phyloP scores from a whole-genome alignment of 345 rosid species.

The Luvunga scandens region DNA sequence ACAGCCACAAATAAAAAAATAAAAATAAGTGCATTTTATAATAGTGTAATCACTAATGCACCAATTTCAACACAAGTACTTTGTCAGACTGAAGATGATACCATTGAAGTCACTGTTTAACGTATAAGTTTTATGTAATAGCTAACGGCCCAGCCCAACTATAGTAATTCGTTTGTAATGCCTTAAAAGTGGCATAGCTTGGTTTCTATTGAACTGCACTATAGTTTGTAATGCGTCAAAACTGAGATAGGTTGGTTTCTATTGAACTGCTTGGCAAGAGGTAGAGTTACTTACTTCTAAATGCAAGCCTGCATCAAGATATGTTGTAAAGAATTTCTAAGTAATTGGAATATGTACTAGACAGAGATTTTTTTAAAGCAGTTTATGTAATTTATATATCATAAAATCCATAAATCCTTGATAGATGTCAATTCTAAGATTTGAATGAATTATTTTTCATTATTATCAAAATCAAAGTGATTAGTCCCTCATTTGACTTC shows the following conservation, averaged over 20 bases:
- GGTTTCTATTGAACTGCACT: not conserved
- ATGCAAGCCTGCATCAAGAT: not conserved
- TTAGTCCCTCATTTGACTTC: slow-evolving; percentile 6
- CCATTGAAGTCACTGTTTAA: not conserved
- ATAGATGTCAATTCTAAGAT: not conserved
- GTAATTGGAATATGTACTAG: not conserved
- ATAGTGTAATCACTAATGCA: not conserved
- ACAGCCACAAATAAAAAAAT: not conserved
- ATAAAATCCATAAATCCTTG: not conserved
- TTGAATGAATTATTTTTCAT: not conserved
- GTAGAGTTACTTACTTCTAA: not conserved
- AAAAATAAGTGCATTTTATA: not conserved
- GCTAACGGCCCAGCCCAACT: not conserved
- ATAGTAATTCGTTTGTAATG: not conserved
- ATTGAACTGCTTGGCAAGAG: not conserved
- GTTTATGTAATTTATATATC: not conserved
- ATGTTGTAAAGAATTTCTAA: not conserved
- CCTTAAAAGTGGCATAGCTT: not conserved
- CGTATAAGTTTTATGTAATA: not conserved
- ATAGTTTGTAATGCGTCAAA: not conserved
- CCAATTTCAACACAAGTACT: not conserved
- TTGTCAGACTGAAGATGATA: not conserved
- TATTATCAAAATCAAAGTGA: not conserved
- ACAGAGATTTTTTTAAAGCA: not conserved
- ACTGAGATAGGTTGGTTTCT: not conserved